Evolutionary conservation across 306 rosid genomes (phyloP), one percentile per base, ranked within the genome.

Genomic region (Rubus parviflorus): DNA sequence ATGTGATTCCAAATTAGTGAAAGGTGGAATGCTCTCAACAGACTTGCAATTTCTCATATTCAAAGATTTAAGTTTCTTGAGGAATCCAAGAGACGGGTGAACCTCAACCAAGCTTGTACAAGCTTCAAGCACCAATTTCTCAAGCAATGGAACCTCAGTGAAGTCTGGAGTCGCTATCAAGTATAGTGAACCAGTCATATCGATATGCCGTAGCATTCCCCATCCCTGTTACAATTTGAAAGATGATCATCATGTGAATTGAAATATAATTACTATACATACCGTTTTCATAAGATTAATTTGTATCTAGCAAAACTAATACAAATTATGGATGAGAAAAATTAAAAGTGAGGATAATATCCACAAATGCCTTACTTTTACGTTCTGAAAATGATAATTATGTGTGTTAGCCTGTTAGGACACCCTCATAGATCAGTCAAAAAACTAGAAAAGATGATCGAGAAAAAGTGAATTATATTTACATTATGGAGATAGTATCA

Each of bases 31-130:
- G 38, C 65, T 58, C 38, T 58, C 8, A 22, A 58, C 1, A 22
- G 17, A 7, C 46, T 42, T 13, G 70, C 83, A 75, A 23, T 30
- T 15, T 62, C 46, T 5, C 66, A 60, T 12, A 60, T 61, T 0
- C 66, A 61, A 61, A 25, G 0, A 4, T 0, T 1, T 3, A 4
- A 61, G 42, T 23, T 61, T 22, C 66, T 30, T 61, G 6, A 61
- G 41, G 9, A 13, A 61, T 30, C 66, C 66, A 25, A 61, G 19
- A 15, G 81, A 70, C 15, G 72, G 77, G 56, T 78, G 81, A 60
- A 78, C 17, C 43, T 48, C 43, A 57, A 78, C 53, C 42, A 78
- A 61, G 41, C 51, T 71, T 19, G 35, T 60, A 30, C 81, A 78
- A 8, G 17, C 20, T 48, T 61, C 22, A 37, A 78, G 81, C 2